Percentiles rank a stretch among this genome's conserved stretches.
Conservation (phyloP, 2,329 filamentous ascomycete genomes). For the Sporothrix inflata region DNA sequence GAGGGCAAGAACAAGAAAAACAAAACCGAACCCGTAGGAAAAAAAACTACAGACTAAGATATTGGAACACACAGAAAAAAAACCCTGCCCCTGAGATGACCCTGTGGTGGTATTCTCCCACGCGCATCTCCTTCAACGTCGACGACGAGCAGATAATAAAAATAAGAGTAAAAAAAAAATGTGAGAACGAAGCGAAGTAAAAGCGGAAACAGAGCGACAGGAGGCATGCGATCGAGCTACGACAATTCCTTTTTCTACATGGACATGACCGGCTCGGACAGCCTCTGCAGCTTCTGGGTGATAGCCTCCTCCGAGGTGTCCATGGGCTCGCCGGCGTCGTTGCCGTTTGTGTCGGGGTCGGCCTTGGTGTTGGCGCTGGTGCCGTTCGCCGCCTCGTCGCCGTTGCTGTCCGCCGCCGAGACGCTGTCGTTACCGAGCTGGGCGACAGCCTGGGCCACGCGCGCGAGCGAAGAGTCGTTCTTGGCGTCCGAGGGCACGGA, state of each 20-base stretch:
- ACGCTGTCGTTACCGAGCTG: conserved; percentile 32
- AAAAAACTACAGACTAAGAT: not conserved
- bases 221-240: not conserved
- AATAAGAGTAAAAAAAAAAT: conserved; percentile 2
- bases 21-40: not conserved
- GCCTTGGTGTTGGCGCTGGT: not conserved
- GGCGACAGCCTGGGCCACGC: conserved; percentile 54
- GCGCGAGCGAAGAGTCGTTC: conserved; percentile 46
- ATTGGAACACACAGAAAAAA: not conserved
- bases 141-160: not conserved
- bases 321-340: conserved; percentile 27
- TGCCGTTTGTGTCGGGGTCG: not conserved
- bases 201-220: not conserved
- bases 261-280: not conserved
- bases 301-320: conserved; percentile 25
- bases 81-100: too few species aligned
- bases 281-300: conserved; percentile 18
- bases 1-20: not conserved
- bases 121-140: too few species aligned
- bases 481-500: not conserved
- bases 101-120: too few species aligned
- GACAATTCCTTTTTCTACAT: not conserved
- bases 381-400: not conserved
- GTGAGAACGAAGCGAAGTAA: not conserved
- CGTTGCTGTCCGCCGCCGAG: not conserved